Base-by-base conservation (phyloP, 306 rosid genomes). In the Senna tora region DNA sequence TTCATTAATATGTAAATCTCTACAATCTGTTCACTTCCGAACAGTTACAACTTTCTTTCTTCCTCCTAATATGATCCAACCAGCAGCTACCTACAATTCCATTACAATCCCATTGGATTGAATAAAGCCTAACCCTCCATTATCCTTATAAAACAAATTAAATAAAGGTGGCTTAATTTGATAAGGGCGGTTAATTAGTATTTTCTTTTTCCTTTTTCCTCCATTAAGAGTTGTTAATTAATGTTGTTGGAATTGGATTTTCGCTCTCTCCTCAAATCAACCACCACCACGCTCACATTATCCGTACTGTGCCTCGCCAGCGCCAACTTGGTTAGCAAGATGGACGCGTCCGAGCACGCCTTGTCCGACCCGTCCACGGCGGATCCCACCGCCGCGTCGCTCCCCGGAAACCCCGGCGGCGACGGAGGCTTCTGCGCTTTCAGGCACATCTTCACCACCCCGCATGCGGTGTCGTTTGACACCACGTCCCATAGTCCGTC, bases 401-500 rank as follows among this genome's bases (percentile, higher is more conserved):
- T 13, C 2, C 53, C 69, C 5, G 83, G 82, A 0, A 84, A 76
- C 6, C 52, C 74, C 6, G 74, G 39, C 0, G 73, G 77, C 6
- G 83, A 59, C n/a, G 72, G 45, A 16, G 36, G 53, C 41, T 39
- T 85, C 28, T 77, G 91, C 1, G 91, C 81, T 33, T 69, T 78
- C 9, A 90, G 65, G 32, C 98, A 88, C 84, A 82, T 87, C 69
- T 88, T 82, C 0, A 83, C 98, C 21, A 86, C 97, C 0, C 93
- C 80, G 10, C 97, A 87, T 0, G 97, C 98, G 1, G 87, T 84
- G 12, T 93, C 92, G 72, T 93, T 93, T 0, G 93, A 79, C 1
- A 93, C 92, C 45, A 93, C 97, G 42, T 93, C 98, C 98, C 98
- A 93, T 1, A 93, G 49, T 2, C 97, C 97, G 20, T 93, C 98